Evolutionary conservation across 345 rosid species (phyloP).

Genomic region (Sisymbrium irio): DNA sequence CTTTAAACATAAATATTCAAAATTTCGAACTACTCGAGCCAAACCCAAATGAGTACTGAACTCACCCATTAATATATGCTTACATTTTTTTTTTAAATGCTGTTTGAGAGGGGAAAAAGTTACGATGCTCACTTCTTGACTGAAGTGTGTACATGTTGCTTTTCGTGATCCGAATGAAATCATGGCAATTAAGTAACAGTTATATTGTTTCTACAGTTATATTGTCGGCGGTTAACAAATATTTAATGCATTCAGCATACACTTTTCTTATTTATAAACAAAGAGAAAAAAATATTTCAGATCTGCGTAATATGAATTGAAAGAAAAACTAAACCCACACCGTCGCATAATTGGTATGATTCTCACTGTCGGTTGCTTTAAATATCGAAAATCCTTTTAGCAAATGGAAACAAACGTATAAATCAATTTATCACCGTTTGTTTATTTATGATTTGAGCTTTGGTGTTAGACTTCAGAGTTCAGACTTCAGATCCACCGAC

Average conservation of each 20-base stretch:
- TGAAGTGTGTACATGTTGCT: no score
- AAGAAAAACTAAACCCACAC: background rate
- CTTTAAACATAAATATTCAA: no score
- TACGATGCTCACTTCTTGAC: no score
- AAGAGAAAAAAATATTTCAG: background rate
- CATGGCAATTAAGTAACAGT: no score
- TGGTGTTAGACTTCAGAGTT: background rate
- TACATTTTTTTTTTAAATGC: no score
- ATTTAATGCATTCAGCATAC: background rate
- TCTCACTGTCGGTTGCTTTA: slow-evolving; percentile 29
- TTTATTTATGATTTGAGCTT: background rate
- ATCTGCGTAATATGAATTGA: slow-evolving; percentile 13
- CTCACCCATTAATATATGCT: no score
- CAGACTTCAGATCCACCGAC: slow-evolving; percentile 34
- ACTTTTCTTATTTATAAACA: background rate
- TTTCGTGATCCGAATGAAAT: no score
- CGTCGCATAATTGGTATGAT: slow-evolving; percentile 15
- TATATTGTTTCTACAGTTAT: no score
- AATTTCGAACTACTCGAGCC: no score
- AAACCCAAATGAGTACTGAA: no score
- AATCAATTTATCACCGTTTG: background rate
- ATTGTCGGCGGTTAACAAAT: background rate
- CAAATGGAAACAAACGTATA: background rate
- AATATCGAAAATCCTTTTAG: background rate
- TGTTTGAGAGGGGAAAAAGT: no score